Conservation (phyloP, 23 red algal genomes). For the Agarophyton chilense region DNA sequence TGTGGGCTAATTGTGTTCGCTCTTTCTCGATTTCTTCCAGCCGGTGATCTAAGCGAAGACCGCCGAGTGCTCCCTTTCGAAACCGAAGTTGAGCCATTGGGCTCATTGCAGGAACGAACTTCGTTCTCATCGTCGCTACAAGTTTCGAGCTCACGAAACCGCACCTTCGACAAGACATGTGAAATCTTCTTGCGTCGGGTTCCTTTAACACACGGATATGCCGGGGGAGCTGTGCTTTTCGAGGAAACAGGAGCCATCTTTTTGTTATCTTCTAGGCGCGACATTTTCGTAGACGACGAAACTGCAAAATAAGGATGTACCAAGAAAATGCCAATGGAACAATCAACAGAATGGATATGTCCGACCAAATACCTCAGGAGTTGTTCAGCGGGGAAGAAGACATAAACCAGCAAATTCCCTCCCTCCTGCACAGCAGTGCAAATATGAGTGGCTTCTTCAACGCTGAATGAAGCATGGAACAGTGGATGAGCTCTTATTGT, state of each 20-base stretch:
- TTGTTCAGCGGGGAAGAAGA: no score
- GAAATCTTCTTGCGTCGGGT: conserved; percentile 8
- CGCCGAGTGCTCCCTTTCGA: neutral
- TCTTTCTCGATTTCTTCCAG: neutral
- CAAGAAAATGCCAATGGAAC: no score
- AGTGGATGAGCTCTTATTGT: no score
- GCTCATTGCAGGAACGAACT: neutral
- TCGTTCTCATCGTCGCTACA: conserved; percentile 12
- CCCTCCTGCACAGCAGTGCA: neutral
- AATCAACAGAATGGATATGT: no score
- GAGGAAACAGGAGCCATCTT: neutral
- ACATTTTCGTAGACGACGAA: neutral
- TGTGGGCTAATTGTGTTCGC: neutral
- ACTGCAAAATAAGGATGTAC: no score
- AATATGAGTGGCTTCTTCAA: neutral
- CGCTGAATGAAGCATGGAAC: neutral
- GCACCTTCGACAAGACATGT: conserved; percentile 5
- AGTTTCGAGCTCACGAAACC: conserved; percentile 4
- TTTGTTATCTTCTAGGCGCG: neutral
- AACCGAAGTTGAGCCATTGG: neutral
- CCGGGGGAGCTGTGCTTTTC: neutral
- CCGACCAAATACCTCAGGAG: no score
- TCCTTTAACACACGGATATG: neutral
- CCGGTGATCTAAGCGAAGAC: neutral
- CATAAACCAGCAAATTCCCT: no score